phyloP scores from a whole-genome alignment of 441 rosid genomes.

The Euphorbia celastroides region DNA sequence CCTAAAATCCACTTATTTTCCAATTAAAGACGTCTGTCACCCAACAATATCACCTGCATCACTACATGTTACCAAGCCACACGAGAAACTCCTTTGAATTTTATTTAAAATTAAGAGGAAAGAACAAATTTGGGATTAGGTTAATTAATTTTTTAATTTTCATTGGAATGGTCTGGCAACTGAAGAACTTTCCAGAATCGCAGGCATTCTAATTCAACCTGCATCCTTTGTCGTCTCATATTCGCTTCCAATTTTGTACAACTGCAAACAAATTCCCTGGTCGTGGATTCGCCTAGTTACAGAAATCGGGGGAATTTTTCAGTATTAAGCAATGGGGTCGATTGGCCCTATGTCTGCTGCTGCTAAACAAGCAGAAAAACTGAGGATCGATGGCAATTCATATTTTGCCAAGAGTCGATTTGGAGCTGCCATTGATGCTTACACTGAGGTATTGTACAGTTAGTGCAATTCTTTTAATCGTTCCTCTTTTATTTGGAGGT shows the following conservation, averaged over 20 bases:
- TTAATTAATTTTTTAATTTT: neutral
- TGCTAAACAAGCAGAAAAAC: slow-evolving; percentile 68
- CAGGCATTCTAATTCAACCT: neutral
- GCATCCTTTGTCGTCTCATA: neutral
- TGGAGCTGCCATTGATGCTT: slow-evolving; percentile 96
- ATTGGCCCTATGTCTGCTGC: slow-evolving; percentile 29
- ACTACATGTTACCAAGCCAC: neutral
- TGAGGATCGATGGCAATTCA: slow-evolving; percentile 57
- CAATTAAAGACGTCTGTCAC: neutral
- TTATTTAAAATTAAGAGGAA: too few species aligned
- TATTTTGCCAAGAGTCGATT: slow-evolving; percentile 61
- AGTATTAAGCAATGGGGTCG: slow-evolving; percentile 25
- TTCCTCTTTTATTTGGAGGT: neutral
- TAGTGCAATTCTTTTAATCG: neutral
- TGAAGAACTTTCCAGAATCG: neutral
- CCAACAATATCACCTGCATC: neutral
- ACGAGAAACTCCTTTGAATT: too few species aligned
- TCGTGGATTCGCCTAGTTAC: neutral
- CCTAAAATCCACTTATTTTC: neutral
- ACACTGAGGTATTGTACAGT: slow-evolving; percentile 57
- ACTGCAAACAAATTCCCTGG: neutral
- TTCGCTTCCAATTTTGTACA: neutral
- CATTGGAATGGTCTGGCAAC: neutral
- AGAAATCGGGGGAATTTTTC: neutral
- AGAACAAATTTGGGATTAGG: too few species aligned